Evolutionary conservation across 163 green algal species (phyloP).

Genomic region (Scenedesmus sp.): DNA sequence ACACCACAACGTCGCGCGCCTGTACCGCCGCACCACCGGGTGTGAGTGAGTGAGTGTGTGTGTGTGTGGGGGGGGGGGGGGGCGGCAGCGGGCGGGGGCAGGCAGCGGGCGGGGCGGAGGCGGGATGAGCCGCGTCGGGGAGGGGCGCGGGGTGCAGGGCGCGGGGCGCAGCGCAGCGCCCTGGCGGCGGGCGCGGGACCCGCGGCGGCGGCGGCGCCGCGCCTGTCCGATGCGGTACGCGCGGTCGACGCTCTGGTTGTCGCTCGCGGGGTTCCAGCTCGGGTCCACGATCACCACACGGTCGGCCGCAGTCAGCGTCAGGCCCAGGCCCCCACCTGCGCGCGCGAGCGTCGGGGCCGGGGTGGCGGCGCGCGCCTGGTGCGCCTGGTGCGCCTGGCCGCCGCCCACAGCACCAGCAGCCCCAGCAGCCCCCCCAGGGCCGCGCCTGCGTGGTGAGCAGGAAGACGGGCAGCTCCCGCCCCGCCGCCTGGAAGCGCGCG

Average conservation of each 20-base stretch:
- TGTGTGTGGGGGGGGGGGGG: no score
- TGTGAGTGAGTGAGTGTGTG: neutral
- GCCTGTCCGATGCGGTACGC: constrained; percentile 91
- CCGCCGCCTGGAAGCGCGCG: constrained; percentile 64
- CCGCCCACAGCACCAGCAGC: neutral
- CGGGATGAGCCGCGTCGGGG: no score
- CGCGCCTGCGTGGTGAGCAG: constrained; percentile 88
- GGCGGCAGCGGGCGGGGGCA: no score
- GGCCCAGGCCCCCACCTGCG: constrained; percentile 90
- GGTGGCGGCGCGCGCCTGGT: neutral
- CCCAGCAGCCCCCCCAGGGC: neutral
- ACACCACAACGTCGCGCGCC: constrained; percentile 84
- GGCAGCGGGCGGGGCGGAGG: no score
- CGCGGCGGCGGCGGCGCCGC: no score
- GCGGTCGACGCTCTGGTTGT: constrained; percentile 89
- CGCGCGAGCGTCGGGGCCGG: neutral
- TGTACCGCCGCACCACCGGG: constrained; percentile 54
- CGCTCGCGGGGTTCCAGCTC: constrained; percentile 87
- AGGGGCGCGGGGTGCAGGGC: neutral
- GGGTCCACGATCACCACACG: constrained; percentile 95
- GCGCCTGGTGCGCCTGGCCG: neutral
- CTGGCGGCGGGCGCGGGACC: no score
- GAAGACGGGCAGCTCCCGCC: constrained; percentile 81
- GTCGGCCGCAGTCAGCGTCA: constrained; percentile 93
- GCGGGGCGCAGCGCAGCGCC: no score